Conservation (phyloP, 2,329 filamentous ascomycete genomes). For the Sphaerulina vaccinii region DNA sequence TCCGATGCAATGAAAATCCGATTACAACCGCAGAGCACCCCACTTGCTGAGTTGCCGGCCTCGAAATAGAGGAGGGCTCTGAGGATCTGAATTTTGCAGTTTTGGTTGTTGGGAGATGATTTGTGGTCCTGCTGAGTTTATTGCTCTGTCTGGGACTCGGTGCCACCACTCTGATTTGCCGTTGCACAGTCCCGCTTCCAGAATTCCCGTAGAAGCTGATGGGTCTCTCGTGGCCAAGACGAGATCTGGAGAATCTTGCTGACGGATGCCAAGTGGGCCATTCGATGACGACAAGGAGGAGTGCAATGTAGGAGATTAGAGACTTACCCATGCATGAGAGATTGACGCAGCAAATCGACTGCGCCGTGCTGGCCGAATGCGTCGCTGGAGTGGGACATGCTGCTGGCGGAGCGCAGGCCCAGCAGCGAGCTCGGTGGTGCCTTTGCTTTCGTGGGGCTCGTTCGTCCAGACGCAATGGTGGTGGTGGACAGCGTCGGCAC, state of each 20-base stretch:
- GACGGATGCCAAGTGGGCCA: constrained; percentile 17
- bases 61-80: not conserved
- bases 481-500: constrained; percentile 45
- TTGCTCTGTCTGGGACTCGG: not conserved
- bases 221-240: not conserved
- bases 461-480: constrained; percentile 12
- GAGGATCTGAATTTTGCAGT: constrained; percentile 5
- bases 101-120: constrained; percentile 7
- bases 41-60: constrained; percentile 1
- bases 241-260: not conserved
- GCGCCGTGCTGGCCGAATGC: constrained; percentile 44
- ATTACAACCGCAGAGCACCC: constrained; percentile 6
- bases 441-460: constrained; percentile 18
- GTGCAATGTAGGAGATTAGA: constrained; percentile 26
- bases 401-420: constrained; percentile 21
- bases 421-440: constrained; percentile 11
- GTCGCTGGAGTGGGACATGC: constrained; percentile 33
- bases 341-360: constrained; percentile 58
- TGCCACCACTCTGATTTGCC: not conserved
- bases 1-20: constrained; percentile 2
- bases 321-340: constrained; percentile 56
- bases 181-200: not conserved
- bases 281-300: constrained; percentile 17
- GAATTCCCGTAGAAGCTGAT: not conserved
- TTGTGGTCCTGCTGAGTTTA: not conserved